Percentiles rank a stretch among this genome's conserved stretches.
Conservation (phyloP, 164 flowering plant genomes). For the Tetracentron sinense region DNA sequence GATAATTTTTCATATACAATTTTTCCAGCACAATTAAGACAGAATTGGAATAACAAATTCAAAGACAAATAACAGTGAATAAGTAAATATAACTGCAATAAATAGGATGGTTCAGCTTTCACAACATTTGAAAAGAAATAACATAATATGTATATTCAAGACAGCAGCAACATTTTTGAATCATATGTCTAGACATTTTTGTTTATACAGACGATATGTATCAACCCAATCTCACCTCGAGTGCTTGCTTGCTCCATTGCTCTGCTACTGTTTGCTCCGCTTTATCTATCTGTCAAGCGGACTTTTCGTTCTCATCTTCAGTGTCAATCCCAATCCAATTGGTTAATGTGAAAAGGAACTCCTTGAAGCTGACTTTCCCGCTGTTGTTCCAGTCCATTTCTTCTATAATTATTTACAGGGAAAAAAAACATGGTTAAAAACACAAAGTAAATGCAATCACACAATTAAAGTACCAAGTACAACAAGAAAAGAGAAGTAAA, state of each 20-base stretch:
- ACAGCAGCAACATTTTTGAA: neutral
- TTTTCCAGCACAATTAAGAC: neutral
- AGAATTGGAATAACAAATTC: neutral
- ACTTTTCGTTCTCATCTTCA: constrained; percentile 36
- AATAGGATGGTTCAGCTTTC: neutral
- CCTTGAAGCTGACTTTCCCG: constrained; percentile 68
- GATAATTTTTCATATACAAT: neutral
- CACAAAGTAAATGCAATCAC: neutral
- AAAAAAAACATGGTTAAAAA: neutral
- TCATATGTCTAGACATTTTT: neutral
- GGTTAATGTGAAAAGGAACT: constrained; percentile 61
- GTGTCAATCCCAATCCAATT: constrained; percentile 67
- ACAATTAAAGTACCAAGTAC: neutral
- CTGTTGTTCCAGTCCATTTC: constrained; percentile 75
- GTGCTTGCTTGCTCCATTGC: neutral
- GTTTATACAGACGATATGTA: neutral
- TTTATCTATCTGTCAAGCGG: neutral
- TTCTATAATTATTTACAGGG: constrained; percentile 37
- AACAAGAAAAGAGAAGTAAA: constrained; percentile 9
- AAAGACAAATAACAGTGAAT: no score
- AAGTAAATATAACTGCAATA: no score
- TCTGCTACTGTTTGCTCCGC: neutral
- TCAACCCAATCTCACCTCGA: neutral
- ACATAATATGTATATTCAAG: no score
- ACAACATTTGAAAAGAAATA: neutral